Evolutionary conservation across 306 rosid genomes (phyloP), one percentile per base, ranked within the genome.

Genomic region (Gastrolobium bilobum): DNA sequence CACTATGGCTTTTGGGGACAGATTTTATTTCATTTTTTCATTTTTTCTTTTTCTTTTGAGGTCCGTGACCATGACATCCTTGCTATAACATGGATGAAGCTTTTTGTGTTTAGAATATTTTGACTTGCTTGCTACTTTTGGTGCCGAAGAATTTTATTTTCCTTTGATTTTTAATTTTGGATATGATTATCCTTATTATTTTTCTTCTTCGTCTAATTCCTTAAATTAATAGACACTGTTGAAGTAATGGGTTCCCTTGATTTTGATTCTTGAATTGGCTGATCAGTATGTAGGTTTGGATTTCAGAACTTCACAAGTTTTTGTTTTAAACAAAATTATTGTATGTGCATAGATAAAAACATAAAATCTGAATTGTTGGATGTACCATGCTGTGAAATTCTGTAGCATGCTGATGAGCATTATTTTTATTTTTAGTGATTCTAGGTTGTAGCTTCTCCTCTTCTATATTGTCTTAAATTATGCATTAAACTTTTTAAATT

Each of bases 251-350:
- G 10, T 53, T 52, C 2, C 9, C 4, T 6, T 5, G 31, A 44
- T 67, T 35, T 68, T 57, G 70, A 68, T 68, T 58, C 60, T 44
- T 50, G 64, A 52, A 51, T 26, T 65, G 74, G 15, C 37, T 34
- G 68, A 11, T 78, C 50, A 56, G 68, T 38, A 4, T 65, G 33
- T 33, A 6, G 33, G 9, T 67, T 56, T 44, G 64, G 65, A 38
- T 26, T 76, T 31, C 42, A 34, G 56, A 56, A 38, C 43, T 43
- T 67, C 7, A 66, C 37, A 77, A 54, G 30, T 3, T 15, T 34
- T 33, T 15, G 3, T 60, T 38, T 10, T 43, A n/a, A 52, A 9
- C 8, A 65, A n/a, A 77, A n/a, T 52, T 5, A 62, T 20, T 2
- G 1, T 6, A 8, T 39, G 3, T 64, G 50, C 58, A 77, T 8